These are phyloP conservation scores for Diaporthe velutina DNA, from an alignment of 2,329 filamentous ascomycete species.

Conservation along the genomic window DNA sequence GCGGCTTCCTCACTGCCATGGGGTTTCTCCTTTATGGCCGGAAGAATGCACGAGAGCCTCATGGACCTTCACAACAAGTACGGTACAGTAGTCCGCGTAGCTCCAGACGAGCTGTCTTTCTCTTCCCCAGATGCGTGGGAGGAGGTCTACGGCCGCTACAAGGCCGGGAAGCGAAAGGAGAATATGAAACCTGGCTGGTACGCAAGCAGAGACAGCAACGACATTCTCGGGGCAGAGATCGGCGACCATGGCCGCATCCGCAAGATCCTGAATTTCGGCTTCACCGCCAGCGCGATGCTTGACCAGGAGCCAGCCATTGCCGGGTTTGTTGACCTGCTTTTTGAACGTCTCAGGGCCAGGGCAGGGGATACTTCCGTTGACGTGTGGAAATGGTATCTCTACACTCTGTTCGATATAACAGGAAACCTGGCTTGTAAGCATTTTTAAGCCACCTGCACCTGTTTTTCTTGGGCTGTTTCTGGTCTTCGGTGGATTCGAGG, in stretches of 20 bases:
- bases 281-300: slow-evolving; percentile 17
- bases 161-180: slow-evolving; percentile 13
- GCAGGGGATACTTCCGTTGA: slow-evolving; percentile 40
- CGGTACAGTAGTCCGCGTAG: slow-evolving; percentile 16
- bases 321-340: slow-evolving; percentile 30
- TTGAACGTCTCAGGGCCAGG: slow-evolving; percentile 45
- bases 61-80: slow-evolving; percentile 20
- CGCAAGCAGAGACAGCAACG: not conserved
- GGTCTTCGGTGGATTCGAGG: not conserved
- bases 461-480: not conserved
- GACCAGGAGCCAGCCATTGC: slow-evolving; percentile 26
- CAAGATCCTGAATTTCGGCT: slow-evolving; percentile 10
- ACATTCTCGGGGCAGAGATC: slow-evolving; percentile 16
- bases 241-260: slow-evolving; percentile 29
- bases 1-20: slow-evolving; percentile 20
- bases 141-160: slow-evolving; percentile 21
- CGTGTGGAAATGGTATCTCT: slow-evolving; percentile 47
- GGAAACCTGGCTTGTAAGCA: slow-evolving; percentile 30
- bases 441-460: too few species aligned
- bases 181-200: slow-evolving; percentile 23
- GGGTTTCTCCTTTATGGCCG: slow-evolving; percentile 18
- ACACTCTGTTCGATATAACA: slow-evolving; percentile 43
- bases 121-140: slow-evolving; percentile 27
- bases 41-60: slow-evolving; percentile 7
- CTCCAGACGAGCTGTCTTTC: slow-evolving; percentile 24